Conservation (phyloP, 768 basidiomycete genomes). For the Leccinellum albellum region DNA sequence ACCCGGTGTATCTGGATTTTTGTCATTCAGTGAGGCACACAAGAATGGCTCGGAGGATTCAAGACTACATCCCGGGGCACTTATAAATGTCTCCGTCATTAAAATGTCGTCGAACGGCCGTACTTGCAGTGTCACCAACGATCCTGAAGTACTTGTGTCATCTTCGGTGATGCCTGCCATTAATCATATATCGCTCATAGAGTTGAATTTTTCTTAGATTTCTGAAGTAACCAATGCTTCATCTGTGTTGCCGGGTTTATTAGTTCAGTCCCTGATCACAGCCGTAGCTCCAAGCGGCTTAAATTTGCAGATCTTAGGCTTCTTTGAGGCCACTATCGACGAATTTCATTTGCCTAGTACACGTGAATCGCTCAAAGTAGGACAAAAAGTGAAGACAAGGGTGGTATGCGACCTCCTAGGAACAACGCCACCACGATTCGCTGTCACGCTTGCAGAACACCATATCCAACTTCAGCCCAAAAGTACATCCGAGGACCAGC, state of each 20-base stretch:
- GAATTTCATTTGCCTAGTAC: constrained; percentile 61
- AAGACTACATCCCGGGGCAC: constrained; percentile 57
- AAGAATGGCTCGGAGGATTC: constrained; percentile 31
- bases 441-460: constrained; percentile 73
- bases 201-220: constrained; percentile 39
- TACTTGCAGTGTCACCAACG: constrained; percentile 65
- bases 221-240: constrained; percentile 75
- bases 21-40: constrained; percentile 71
- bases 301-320: constrained; percentile 85
- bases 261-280: constrained; percentile 82
- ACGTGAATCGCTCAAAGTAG: constrained; percentile 51
- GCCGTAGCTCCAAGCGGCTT: constrained; percentile 69
- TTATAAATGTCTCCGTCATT: constrained; percentile 64
- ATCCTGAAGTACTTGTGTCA: constrained; percentile 44
- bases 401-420: constrained; percentile 75
- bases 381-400: constrained; percentile 77
- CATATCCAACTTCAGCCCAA: constrained; percentile 54
- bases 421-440: constrained; percentile 74
- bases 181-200: neutral
- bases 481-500: constrained; percentile 24
- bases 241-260: constrained; percentile 81
- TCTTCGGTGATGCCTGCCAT: constrained; percentile 47
- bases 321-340: constrained; percentile 89
- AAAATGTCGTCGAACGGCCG: constrained; percentile 75
- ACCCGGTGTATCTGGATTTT: constrained; percentile 74